phyloP scores from a whole-genome alignment of 1,284 basidiomycete genomes.

The Mycena sp. region DNA sequence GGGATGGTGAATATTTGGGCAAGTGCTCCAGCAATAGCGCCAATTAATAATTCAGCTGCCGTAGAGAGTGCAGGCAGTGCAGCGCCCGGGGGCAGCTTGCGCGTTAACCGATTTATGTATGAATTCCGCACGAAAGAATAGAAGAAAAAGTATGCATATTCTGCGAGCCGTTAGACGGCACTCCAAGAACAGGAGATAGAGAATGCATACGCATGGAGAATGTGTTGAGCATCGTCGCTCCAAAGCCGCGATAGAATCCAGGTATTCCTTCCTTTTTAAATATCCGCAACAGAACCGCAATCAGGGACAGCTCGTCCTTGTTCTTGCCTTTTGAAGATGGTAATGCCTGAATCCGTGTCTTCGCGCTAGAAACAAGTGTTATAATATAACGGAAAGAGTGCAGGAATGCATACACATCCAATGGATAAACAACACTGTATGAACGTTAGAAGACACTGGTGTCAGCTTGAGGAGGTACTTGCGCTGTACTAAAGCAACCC shows the following conservation, averaged over 20 bases:
- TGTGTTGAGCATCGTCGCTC: conserved; percentile 98
- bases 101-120: conserved; percentile 77
- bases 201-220: conserved; percentile 89
- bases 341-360: conserved; percentile 92
- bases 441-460: conserved; percentile 2
- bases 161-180: conserved; percentile 53
- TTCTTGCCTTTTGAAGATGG: conserved; percentile 55
- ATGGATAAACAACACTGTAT: conserved; percentile 88
- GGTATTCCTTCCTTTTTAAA: conserved; percentile 81
- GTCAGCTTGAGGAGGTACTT: conserved; percentile 46
- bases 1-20: conserved; percentile 99
- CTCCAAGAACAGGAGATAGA: not conserved
- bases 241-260: conserved; percentile 93
- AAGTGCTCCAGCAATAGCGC: conserved; percentile 92
- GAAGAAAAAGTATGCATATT: conserved; percentile 99
- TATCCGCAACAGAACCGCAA: conserved; percentile 74
- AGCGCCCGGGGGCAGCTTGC: conserved; percentile 64
- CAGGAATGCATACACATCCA: conserved; percentile 81
- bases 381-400: not conserved
- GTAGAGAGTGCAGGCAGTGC: conserved; percentile 76
- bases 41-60: conserved; percentile 85
- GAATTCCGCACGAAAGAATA: conserved; percentile 90
- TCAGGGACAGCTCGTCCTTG: conserved; percentile 68
- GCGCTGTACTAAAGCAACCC: conserved; percentile 94
- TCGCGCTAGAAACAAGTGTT: conserved; percentile 66